Evolutionary conservation across 2,329 filamentous ascomycete genomes (phyloP).

Genomic region (Geosmithia putterillii): DNA sequence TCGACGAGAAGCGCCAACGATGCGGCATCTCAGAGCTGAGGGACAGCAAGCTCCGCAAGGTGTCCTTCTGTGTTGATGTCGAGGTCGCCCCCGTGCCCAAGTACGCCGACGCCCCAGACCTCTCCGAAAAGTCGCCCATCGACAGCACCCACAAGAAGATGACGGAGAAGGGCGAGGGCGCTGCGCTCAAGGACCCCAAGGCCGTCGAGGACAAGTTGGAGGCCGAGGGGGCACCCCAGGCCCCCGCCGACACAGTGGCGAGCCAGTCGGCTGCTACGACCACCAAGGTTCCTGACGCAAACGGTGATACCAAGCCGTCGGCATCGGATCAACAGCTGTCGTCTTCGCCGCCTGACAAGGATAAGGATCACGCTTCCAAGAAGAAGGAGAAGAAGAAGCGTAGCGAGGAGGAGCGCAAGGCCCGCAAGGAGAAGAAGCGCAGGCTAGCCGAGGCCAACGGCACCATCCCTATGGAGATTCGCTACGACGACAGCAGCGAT

Average conservation of each 20-base stretch:
- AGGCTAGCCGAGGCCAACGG: slow-evolving; percentile 81
- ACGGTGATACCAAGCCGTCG: neutral
- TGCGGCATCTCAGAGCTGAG: slow-evolving; percentile 71
- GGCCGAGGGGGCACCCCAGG: slow-evolving; percentile 14
- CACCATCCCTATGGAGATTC: slow-evolving; percentile 71
- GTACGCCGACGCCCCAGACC: slow-evolving; percentile 51
- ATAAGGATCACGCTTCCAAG: slow-evolving; percentile 28
- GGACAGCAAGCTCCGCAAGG: slow-evolving; percentile 68
- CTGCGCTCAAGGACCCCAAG: slow-evolving; percentile 57
- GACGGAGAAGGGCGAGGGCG: slow-evolving; percentile 60
- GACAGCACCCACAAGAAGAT: slow-evolving; percentile 34
- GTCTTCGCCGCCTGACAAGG: slow-evolving; percentile 3
- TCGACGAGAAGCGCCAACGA: slow-evolving; percentile 67
- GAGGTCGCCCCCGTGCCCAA: slow-evolving; percentile 85
- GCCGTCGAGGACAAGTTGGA: slow-evolving; percentile 38
- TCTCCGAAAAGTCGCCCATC: slow-evolving; percentile 4
- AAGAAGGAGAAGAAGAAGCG: slow-evolving; percentile 97
- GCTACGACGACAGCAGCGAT: slow-evolving; percentile 53
- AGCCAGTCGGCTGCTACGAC: neutral
- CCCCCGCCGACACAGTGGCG: slow-evolving; percentile 11
- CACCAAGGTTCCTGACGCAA: neutral
- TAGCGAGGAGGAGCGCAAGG: slow-evolving; percentile 84
- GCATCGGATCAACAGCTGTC: neutral
- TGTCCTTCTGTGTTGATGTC: slow-evolving; percentile 93
- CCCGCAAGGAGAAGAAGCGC: slow-evolving; percentile 80